Evolutionary conservation across 2,329 filamentous ascomycete species (phyloP), one percentile per base, ranked within the genome.

Genomic region (Aureobasidium vineae): DNA sequence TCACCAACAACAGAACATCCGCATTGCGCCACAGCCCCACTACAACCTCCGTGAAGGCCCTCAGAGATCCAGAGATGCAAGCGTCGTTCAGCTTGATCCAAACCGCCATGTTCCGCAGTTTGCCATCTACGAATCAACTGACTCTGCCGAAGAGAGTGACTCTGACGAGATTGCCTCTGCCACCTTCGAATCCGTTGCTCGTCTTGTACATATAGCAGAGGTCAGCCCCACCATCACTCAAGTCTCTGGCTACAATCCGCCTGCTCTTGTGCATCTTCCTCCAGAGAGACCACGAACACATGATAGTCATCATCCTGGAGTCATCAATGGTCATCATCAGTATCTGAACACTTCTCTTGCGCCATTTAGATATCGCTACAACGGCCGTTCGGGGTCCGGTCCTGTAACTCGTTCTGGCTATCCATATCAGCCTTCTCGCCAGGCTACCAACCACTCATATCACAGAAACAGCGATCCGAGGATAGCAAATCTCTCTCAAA

Each of bases 1-100:
- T 49, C 13, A 23, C 45, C 59, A 63, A 63, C 45, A 70, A 15
- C 64, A 74, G 19, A 69, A 68, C 43, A 50, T 63, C 33, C 69
- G 71, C 47, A 67, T 65, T 36, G 67, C 59, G 11, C 31, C 59
- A 40, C 43, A 40, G 15, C 45, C 59, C 45, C 28, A 31, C 16
- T 38, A 26, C 33, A 33, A 21, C n/a, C 28, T 68, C 69, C 52
- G 69, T 70, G 7, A 65, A 59, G 13, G 70, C 19, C 16, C 65
- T 52, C 33, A 49, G 41, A 43, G 26, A 49, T 67, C 63, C 38
- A 66, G 50, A 43, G 61, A 64, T 36, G 61, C 21, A 11, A 40
- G 49, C 40, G 8, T 64, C 15, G 49, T 64, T 43, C 61, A 36
- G 36, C 23, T 43, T 43, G 61, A 54, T 45, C 28, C 61, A 45